A percentile compares a stretch with the other conserved stretches of the same genome.
phyloP scores from a whole-genome alignment of 2,329 filamentous ascomycete species.

The Pseudogymnoascus sp. region DNA sequence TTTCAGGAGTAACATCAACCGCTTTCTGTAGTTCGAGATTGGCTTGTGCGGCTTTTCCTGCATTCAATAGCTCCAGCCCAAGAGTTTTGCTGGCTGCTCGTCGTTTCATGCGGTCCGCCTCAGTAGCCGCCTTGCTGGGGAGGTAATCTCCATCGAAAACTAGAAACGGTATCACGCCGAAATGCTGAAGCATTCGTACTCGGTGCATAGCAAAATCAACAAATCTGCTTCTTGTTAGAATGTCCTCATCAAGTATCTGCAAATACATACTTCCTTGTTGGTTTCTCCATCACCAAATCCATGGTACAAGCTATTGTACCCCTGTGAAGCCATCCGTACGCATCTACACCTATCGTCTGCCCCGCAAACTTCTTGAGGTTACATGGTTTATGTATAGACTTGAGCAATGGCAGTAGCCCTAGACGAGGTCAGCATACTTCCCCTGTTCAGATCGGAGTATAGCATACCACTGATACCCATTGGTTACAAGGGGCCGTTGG shows the following conservation, averaged over 20 bases:
- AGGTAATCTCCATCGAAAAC: slow-evolving; percentile 95
- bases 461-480: slow-evolving; percentile 25
- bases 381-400: slow-evolving; percentile 88
- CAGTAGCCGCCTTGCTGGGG: slow-evolving; percentile 85
- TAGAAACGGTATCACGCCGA: slow-evolving; percentile 87
- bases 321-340: slow-evolving; percentile 96
- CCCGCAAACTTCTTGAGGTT: slow-evolving; percentile 81
- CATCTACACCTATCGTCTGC: slow-evolving; percentile 88
- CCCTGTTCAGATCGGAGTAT: not conserved
- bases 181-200: slow-evolving; percentile 89
- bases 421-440: slow-evolving; percentile 19
- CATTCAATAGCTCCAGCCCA: slow-evolving; percentile 71
- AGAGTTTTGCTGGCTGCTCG: slow-evolving; percentile 69
- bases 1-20: slow-evolving; percentile 90
- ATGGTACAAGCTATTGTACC: slow-evolving; percentile 85
- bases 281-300: slow-evolving; percentile 81
- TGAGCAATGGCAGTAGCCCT: slow-evolving; percentile 86
- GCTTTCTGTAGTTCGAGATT: slow-evolving; percentile 87
- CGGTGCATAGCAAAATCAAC: slow-evolving; percentile 85
- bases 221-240: slow-evolving; percentile 50
- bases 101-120: slow-evolving; percentile 65
- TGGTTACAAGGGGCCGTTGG: slow-evolving; percentile 14
- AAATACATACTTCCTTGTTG: slow-evolving; percentile 67
- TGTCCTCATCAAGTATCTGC: not conserved
- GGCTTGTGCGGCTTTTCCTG: slow-evolving; percentile 74